Evolutionary conservation across 2,329 filamentous ascomycete genomes (phyloP), one percentile per base, ranked within the genome.

Genomic region (Sporothrix dimorphospora): DNA sequence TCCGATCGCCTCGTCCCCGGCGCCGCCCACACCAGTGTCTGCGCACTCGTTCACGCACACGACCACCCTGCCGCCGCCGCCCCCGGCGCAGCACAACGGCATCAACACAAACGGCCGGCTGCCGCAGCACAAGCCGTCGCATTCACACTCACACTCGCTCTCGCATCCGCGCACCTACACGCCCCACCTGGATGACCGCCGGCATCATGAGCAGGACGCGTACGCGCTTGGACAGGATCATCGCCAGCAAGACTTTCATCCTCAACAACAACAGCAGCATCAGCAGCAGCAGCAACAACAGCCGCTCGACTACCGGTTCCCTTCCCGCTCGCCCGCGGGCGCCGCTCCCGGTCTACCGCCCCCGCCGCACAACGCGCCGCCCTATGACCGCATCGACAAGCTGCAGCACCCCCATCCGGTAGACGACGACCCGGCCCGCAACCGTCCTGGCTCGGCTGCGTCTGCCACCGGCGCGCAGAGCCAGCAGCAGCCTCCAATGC

Each of bases 121-220:
- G 16, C 49, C 67, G n/a, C 70, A 70, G 12, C 72, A 55, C 55
- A 71, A 40, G 51, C 63, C 51, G 61, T 49, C 45, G 24, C 65
- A 66, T 34, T 34, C 63, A 30, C 57, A 65, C 38, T 65, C 59
- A 5, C 45, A 49, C 65, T 49, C 65, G n/a, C 40, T 47, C 21
- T 66, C 65, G 4, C 65, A 67, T 45, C 65, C 65, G 65, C 65
- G 65, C 45, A 67, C 71, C 12, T 81, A 30, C 24, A 34, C 63
- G 1, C 30, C 45, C 38, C 63, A 72, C 51, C 12, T 38, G 59
- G 85, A 88, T 77, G 86, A 89, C 76, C 86, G 86, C 79, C 86
- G 86, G 76, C 85, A 86, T 77, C 84, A 87, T 85, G 87, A 88
- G 70, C 85, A 83, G 80, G 87, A 88, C 76, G 81, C 83, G 71